These are phyloP conservation scores for Pythium monospermum DNA, from an alignment of 352 stramenopile species.

Conservation along the genomic window DNA sequence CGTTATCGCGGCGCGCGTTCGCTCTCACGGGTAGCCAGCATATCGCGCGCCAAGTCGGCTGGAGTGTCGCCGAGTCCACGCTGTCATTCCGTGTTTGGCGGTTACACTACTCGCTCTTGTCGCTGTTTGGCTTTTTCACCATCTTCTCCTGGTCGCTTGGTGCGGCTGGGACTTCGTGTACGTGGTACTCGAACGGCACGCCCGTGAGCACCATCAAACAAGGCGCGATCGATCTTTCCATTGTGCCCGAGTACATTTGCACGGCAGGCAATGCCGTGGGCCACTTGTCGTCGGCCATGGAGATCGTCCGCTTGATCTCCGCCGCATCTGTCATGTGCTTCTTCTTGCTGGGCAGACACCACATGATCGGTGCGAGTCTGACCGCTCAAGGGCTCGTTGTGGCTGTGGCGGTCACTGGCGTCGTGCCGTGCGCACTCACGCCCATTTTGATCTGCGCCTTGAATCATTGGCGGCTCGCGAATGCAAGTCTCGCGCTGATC, in stretches of 20 bases:
- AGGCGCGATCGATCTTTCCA: background rate
- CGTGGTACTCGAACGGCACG: constrained; percentile 1
- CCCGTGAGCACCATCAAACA: background rate
- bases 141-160: constrained; percentile 3
- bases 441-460: constrained; percentile 1
- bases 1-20: background rate
- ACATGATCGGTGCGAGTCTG: background rate
- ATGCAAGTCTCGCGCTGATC: background rate
- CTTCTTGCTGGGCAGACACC: background rate
- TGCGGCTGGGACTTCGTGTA: background rate
- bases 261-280: background rate
- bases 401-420: background rate
- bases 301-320: background rate
- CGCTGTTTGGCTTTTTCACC: constrained; percentile 1
- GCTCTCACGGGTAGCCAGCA: background rate
- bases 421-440: background rate
- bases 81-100: background rate
- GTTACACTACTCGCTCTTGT: constrained; percentile 1
- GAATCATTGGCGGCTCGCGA: background rate
- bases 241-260: constrained; percentile 1
- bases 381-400: background rate
- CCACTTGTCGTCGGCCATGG: background rate
- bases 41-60: background rate
- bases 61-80: background rate
- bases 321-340: background rate